Evolutionary conservation across 169 alveolate genomes (phyloP), one percentile per base, ranked within the genome.

Genomic region (Perkinsus olseni): DNA sequence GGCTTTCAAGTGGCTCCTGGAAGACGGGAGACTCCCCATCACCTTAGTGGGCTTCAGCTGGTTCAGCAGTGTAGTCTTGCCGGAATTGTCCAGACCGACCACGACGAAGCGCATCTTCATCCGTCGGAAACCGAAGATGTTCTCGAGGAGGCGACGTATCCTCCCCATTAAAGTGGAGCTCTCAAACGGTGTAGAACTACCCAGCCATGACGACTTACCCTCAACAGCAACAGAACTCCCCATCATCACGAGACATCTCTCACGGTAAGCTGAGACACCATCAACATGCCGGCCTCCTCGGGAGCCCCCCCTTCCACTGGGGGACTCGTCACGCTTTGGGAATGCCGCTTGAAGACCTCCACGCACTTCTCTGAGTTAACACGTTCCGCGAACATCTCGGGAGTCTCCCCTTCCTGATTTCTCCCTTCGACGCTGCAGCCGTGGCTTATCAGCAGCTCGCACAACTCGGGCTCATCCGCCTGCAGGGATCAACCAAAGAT

Each of bases 31-130:
- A 40, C 50, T 24, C 82, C n/a, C n/a, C n/a, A n/a, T 38, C 39
- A 93, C 96, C 92, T 94, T 92, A 28, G 92, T 90, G 8, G 96
- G 96, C 74, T 95, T 93, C 74, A 96, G 90, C 74, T 93, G 82
- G 93, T 95, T 95, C 39, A 97, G 93, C 74, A 96, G 91, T 13
- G 98, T 96, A 10, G 97, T 97, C 94, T 97, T 97, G 74, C 98
- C 97, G 62, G 96, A 82, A 74, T 97, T 97, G 93, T 97, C 97
- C 38, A 97, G 90, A 0, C 98, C 97, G 39, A 97, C 94, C 91
- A 96, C 93, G 50, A 95, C 96, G 36, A 95, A 48, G 92, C 96
- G 97, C 94, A 97, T 90, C 74, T 95, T 95, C 82, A 21, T 91
- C 36, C 92, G 36, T 31, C 50, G 74, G 38, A 91, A 39, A 28